Evolutionary conservation across 148 eudicot genomes (phyloP).

Genomic region (Mesembryanthemum crystallinum): DNA sequence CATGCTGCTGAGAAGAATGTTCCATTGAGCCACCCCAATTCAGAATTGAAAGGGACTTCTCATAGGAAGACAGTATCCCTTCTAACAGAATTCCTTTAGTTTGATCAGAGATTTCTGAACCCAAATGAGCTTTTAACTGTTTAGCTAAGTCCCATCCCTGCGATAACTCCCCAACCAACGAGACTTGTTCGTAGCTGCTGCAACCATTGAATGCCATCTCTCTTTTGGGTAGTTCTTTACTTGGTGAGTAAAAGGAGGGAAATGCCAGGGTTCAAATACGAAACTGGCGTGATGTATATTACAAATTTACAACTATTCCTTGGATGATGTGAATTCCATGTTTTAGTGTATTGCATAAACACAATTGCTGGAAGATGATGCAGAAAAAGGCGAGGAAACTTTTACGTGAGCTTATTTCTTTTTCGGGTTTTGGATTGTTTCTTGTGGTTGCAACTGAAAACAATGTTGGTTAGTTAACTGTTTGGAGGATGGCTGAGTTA

Average conservation of each 20-base stretch:
- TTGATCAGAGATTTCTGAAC: conserved; percentile 33
- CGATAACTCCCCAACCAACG: conserved; percentile 48
- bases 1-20: conserved; percentile 35
- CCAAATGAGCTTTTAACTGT: conserved; percentile 53
- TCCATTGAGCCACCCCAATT: conserved; percentile 45
- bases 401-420: neutral
- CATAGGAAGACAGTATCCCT: conserved; percentile 56
- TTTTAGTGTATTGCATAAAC: neutral
- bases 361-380: neutral
- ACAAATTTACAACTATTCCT: neutral
- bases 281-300: neutral
- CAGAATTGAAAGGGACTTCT: conserved; percentile 65
- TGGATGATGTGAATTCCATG: conserved; percentile 14
- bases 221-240: neutral
- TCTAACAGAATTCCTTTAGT: conserved; percentile 43
- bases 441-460: neutral
- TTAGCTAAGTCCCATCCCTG: conserved; percentile 67
- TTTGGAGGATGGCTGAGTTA: neutral
- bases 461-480: conserved; percentile 8
- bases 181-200: conserved; percentile 24
- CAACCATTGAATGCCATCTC: conserved; percentile 36
- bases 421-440: neutral
- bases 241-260: too few species aligned
- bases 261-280: neutral
- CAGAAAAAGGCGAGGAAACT: neutral